Evolutionary conservation across 208 protist species (phyloP), one percentile per base, ranked within the genome.

Genomic region (Trypanosoma rangeli): DNA sequence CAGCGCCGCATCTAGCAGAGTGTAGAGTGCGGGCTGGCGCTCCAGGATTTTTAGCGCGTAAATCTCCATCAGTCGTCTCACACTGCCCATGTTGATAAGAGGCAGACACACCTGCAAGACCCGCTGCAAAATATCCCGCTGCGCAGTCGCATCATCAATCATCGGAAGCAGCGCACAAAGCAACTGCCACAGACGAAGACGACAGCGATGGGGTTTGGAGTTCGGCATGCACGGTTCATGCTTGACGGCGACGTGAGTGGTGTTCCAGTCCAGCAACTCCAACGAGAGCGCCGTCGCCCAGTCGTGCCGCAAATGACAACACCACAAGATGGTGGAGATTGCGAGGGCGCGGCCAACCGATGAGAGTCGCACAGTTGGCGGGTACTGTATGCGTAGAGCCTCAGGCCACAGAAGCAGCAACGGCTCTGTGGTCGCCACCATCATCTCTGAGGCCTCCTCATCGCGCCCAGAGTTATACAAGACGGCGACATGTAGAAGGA

Each of bases 141-240:
- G 70, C 48, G 58, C 55, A 24, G 42, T 50, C 24, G 46, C 29
- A 28, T 29, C 57, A 16, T 64, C 35, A 42, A 96, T 58, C 53
- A 84, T 76, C 1, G 89, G 89, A 52, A 90, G 67, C 59, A 97
- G 57, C 26, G 85, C 75, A 49, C 82, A 90, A 5, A 94, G 66
- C n/a, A 95, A 78, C 72, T 97, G 92, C 90, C 92, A 97, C 20
- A 95, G 72, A 46, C 92, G 87, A 63, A 97, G 79, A 62, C 92
- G 89, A 35, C 70, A 82, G 46, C 89, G 92, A 76, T 97, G 92
- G 24, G 89, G 78, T 33, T 77, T 79, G n/a, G 85, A 93, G 78
- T 97, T 97, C 33, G 92, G 92, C 89, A 94, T 95, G 74, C 92
- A 96, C 24, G 92, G 89, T 78, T 90, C 86, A 60, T 84, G 79